phyloP scores from a whole-genome alignment of 257 asterid species.

The Gentiana dahurica region DNA sequence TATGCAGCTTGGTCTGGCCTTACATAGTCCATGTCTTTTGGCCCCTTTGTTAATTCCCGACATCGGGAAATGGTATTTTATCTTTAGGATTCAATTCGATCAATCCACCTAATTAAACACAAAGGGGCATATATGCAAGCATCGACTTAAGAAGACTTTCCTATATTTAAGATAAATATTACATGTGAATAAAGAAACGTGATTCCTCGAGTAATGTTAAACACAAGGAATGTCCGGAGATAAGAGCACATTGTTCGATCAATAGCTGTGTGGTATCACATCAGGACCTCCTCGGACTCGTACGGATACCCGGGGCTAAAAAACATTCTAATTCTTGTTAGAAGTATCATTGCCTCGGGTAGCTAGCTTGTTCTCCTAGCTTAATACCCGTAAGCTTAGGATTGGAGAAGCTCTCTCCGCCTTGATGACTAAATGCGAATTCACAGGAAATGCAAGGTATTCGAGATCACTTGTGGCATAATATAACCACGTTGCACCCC shows the following conservation, averaged over 20 bases:
- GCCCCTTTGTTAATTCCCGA: no score
- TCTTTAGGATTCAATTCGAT: conserved; percentile 33
- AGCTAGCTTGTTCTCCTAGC: conserved; percentile 74
- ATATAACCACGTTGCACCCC: conserved; percentile 77
- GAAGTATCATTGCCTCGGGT: conserved; percentile 76
- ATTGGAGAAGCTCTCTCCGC: conserved; percentile 28
- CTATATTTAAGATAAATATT: no score
- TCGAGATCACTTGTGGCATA: conserved; percentile 68
- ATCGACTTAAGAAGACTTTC: neutral
- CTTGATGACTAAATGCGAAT: conserved; percentile 24
- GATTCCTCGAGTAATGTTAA: conserved; percentile 61
- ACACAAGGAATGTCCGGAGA: conserved; percentile 42
- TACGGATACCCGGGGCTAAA: conserved; percentile 83
- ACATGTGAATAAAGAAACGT: no score
- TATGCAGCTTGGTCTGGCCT: no score
- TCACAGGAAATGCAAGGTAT: conserved; percentile 46
- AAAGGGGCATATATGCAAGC: neutral
- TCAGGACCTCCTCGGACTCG: conserved; percentile 47
- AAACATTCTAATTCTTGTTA: conserved; percentile 56
- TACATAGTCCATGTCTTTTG: no score
- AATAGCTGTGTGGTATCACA: conserved; percentile 47
- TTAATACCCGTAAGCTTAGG: conserved; percentile 56
- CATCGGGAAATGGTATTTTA: no score
- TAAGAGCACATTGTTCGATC: conserved; percentile 82
- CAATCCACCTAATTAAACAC: conserved; percentile 45